Evolutionary conservation across 768 basidiomycete genomes (phyloP), one percentile per base, ranked within the genome.

Genomic region (Strobilomyces echinocephalus): DNA sequence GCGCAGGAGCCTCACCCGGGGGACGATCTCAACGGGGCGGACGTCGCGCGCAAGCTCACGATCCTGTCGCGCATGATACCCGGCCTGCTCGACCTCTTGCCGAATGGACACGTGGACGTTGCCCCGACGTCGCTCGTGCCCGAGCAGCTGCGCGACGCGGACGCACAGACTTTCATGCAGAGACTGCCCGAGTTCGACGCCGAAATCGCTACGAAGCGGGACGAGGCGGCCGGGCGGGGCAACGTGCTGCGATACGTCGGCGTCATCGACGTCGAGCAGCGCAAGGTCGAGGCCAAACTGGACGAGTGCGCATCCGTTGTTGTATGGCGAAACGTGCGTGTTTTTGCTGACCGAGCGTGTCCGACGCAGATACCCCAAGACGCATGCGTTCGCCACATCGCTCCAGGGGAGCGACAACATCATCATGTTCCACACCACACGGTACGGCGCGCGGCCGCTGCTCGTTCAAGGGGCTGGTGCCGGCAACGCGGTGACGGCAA

Each of bases 331-430:
- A 28, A 31, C 46, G 30, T 36, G 21, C 45, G 39, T 46, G 28
- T 36, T 48, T n/a, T 39, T 18, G n/a, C 30, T 39, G 14, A 48
- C 47, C 49, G 55, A 42, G 47, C 18, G 24, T 38, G 31, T 49
- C 54, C 34, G 0, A 20, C 30, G 18, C 57, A 97, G 95, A 69
- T 99, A 98, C 68, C 82, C 93, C 5, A 77, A 74, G 24, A 81
- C 84, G 15, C 97, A 99, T 69, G 88, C 97, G 2, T 98, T 99
- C 65, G 95, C 95, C 4, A 95, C 95, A 1, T 90, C 95, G 2
- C 81, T 99, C 14, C 90, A 92, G 20, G 97, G 95, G 1, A 93
- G 93, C 20, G 97, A 99, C 71, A 98, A 98, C 69, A 97, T 99
- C 66, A 82, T 99, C 68, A 90, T 97, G 77, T 97, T 98, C 81